Evolutionary conservation across 768 basidiomycete genomes (phyloP), one percentile per base, ranked within the genome.

Genomic region (Macrolepiota dolichaula): DNA sequence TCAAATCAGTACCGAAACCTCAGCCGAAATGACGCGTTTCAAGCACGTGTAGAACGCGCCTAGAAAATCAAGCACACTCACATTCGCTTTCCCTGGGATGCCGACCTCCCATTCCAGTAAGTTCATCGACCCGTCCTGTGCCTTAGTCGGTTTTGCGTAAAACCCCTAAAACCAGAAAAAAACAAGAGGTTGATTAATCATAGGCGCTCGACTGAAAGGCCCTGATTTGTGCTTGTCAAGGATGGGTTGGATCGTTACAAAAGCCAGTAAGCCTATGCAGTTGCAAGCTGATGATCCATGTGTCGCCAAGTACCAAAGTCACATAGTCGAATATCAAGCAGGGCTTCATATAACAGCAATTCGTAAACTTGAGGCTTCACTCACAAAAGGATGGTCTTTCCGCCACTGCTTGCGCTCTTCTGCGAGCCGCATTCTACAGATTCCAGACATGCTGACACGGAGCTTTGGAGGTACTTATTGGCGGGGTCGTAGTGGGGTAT

Each of bases 341-440:
- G 22, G 42, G 42, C 42, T n/a, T 44, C 42, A 19, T 17, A 50
- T 37, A 38, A 32, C 13, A 46, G 32, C 17, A 32, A n/a, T n/a
- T 46, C 19, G 6, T 22, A 46, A 55, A 54, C 15, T 49, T 19
- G 6, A 60, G 4, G 42, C 42, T 19, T 19, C n/a, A 83, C 93
- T 77, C 74, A 98, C 97, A 68, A 96, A 98, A 32, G 97, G 97
- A 75, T 99, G 97, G 67, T 98, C 97, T 75, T 96, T 98, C 62
- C 97, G 78, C 97, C 97, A 99, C 70, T 96, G 93, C 77, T 99
- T 99, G 70, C 97, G 87, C 76, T 99, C 97, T 75, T 98, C 97
- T 29, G 94, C 85, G 15, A 99, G 82, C 69, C 97, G 89, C 37
- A 91, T 87, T 73, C 94, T 86, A 73, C 94, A 96, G 65, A 98